Evolutionary conservation across 1,139 yeast genomes (phyloP).

Genomic region (Blastobotrys capitulatus): DNA sequence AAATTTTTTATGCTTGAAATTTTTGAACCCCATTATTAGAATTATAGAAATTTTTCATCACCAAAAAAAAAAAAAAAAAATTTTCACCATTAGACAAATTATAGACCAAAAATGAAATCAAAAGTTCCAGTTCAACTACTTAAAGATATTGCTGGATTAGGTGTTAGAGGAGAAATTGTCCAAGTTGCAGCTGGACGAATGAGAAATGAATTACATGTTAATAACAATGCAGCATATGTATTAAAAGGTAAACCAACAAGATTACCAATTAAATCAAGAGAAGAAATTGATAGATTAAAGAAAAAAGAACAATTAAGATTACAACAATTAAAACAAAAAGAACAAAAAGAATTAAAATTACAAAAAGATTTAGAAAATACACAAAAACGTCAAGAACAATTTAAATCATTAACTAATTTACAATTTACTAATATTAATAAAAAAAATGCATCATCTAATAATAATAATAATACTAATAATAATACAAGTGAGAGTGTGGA

Average conservation of each 20-base stretch:
- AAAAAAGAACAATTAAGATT: slow-evolving; percentile 12
- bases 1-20: too few species aligned
- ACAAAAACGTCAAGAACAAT: slow-evolving; percentile 11
- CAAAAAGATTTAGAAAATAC: slow-evolving; percentile 7
- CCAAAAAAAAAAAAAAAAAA: neutral
- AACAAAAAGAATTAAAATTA: slow-evolving; percentile 12
- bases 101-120: slow-evolving; percentile 25
- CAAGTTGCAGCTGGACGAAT: slow-evolving; percentile 76
- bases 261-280: slow-evolving; percentile 53
- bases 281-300: slow-evolving; percentile 13
- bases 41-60: neutral
- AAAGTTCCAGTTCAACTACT: slow-evolving; percentile 56
- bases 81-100: neutral
- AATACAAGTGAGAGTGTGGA: neutral
- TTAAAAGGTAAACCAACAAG: slow-evolving; percentile 49
- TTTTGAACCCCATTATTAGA: too few species aligned
- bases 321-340: slow-evolving; percentile 10
- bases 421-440: slow-evolving; percentile 6
- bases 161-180: slow-evolving; percentile 65
- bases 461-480: neutral
- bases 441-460: neutral
- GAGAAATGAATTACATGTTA: slow-evolving; percentile 70
- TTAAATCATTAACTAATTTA: slow-evolving; percentile 10
- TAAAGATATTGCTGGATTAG: slow-evolving; percentile 54
- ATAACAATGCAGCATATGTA: slow-evolving; percentile 69